Percentiles rank a stretch among this genome's conserved stretches.
Conservation (phyloP, 2,329 filamentous ascomycete species). For the Hymenoscyphus repandus region DNA sequence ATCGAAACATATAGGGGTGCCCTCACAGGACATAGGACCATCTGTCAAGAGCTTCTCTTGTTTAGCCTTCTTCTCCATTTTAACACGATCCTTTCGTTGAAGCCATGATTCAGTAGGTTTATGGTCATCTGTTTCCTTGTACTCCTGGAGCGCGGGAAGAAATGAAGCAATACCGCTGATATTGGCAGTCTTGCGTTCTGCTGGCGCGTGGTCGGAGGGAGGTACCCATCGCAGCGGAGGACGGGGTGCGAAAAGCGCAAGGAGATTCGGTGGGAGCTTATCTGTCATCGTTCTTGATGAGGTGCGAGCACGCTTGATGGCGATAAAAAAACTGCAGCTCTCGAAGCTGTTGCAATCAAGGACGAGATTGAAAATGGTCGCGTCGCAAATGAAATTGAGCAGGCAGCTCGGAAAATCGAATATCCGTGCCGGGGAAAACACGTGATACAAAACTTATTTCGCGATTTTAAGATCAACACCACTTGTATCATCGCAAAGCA, state of each 20-base stretch:
- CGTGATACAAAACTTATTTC: neutral
- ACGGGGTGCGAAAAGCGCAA: conserved; percentile 91
- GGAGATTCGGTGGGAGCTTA: conserved; percentile 86
- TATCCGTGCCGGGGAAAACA: no score
- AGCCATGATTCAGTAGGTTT: conserved; percentile 89
- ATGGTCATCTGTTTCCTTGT: conserved; percentile 73
- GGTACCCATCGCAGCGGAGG: conserved; percentile 87
- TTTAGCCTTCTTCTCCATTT: conserved; percentile 69
- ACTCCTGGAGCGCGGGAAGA: conserved; percentile 67
- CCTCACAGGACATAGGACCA: conserved; percentile 29
- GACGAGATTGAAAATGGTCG: conserved; percentile 9
- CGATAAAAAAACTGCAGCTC: conserved; percentile 8
- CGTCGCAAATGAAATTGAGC: conserved; percentile 13
- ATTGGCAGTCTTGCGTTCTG: conserved; percentile 69
- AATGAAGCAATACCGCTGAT: conserved; percentile 72
- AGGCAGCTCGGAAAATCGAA: neutral
- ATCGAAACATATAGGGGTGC: conserved; percentile 24
- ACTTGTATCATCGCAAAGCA: neutral
- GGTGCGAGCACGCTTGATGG: conserved; percentile 6
- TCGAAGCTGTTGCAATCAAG: conserved; percentile 11
- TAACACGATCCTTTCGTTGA: conserved; percentile 77
- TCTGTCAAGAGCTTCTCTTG: conserved; percentile 46
- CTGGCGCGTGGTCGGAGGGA: conserved; percentile 75
- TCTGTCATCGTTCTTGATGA: conserved; percentile 70
- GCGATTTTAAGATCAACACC: neutral